These are phyloP conservation scores for Saksenaea oblongispora DNA, from an alignment of 371 early-diverging fungal genomes.

Conservation along the genomic window DNA sequence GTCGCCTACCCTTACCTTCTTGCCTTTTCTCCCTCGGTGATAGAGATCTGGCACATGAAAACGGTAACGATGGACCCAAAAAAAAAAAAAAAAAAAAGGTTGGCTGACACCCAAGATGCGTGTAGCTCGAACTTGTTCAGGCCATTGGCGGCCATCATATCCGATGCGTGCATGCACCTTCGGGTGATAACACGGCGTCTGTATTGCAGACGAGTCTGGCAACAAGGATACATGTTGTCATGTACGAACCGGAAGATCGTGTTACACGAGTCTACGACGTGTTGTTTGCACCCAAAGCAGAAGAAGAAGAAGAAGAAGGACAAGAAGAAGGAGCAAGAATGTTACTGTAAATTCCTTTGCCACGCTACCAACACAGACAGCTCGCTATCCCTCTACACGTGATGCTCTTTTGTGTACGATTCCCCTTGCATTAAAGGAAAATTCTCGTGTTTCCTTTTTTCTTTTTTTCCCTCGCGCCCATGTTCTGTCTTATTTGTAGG, in stretches of 20 bases:
- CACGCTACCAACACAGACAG: neutral
- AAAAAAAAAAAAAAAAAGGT: neutral
- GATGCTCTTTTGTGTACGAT: neutral
- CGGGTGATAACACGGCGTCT: neutral
- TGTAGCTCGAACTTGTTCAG: conserved; percentile 18
- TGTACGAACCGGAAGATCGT: conserved; percentile 19
- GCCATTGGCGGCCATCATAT: conserved; percentile 14
- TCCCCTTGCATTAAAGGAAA: neutral
- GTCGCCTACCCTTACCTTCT: conserved; percentile 34
- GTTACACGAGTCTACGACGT: conserved; percentile 14
- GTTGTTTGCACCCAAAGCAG: neutral
- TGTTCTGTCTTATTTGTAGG: conserved; percentile 46
- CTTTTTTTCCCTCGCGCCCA: conserved; percentile 13
- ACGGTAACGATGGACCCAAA: conserved; percentile 40
- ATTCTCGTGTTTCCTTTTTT: conserved; percentile 1
- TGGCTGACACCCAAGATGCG: neutral
- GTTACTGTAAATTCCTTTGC: too few relatives aligned
- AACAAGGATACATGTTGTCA: conserved; percentile 10
- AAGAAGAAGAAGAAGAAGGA: too few relatives aligned
- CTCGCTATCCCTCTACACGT: neutral
- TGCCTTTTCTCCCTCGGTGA: conserved; percentile 30
- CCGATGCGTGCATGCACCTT: conserved; percentile 11
- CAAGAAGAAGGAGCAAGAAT: too few relatives aligned
- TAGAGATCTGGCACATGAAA: conserved; percentile 40
- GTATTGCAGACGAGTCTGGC: neutral